Conservation (phyloP, 148 eudicot genomes). For the Rheum nobile region DNA sequence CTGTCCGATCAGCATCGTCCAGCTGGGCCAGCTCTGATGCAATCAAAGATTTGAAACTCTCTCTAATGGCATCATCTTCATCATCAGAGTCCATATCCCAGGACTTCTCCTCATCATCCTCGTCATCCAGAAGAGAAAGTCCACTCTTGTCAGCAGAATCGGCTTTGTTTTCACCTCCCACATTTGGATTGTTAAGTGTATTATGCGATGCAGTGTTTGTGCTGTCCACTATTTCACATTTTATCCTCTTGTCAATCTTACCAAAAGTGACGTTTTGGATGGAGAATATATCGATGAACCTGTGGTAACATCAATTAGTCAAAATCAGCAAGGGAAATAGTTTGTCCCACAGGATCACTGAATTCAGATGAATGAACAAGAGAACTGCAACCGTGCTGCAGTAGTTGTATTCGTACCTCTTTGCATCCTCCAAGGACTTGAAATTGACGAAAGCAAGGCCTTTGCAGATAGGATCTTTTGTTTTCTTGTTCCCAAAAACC, state of each 20-base stretch:
- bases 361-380: not conserved
- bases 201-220: constrained; percentile 14
- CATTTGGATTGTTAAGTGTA: constrained; percentile 9
- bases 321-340: not conserved
- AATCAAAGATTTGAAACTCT: constrained; percentile 2
- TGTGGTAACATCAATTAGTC: constrained; percentile 21
- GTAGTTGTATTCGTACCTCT: constrained; percentile 32
- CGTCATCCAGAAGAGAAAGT: constrained; percentile 15
- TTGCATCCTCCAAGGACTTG: constrained; percentile 49
- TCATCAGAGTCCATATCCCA: constrained; percentile 20
- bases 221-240: constrained; percentile 46
- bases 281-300: constrained; percentile 60
- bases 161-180: constrained; percentile 15
- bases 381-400: not conserved
- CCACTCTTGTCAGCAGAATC: constrained; percentile 14
- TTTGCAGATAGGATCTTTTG: constrained; percentile 85
- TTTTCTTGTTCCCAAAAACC: constrained; percentile 72
- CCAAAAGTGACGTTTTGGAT: constrained; percentile 59
- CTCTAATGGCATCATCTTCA: constrained; percentile 13
- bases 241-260: constrained; percentile 64
- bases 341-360: not conserved
- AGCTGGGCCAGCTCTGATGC: constrained; percentile 9
- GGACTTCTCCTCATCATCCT: constrained; percentile 10
- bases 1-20: constrained; percentile 1
- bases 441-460: constrained; percentile 77